Base-by-base conservation (phyloP, 2,329 filamentous ascomycete species). In the Rhynchosporium secalis region DNA sequence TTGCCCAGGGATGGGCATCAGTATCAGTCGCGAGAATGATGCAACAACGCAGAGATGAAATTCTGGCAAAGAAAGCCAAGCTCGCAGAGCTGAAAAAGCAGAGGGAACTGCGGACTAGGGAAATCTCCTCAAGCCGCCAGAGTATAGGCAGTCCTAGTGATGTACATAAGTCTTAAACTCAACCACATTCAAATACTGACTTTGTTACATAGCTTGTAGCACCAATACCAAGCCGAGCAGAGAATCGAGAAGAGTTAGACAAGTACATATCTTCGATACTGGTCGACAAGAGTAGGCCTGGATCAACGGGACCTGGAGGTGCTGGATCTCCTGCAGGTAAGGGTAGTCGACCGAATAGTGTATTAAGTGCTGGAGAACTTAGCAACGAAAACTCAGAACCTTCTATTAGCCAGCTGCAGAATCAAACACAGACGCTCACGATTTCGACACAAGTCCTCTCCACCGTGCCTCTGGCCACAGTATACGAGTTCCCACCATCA, bases 81-180 rank as follows among this genome's bases (percentile, higher is more conserved):
- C 91, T 99, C 72, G 93, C 91, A 56, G 95, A 98, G 83, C 84
- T 99, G 68, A 97, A 96, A 80, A 86, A 91, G 66, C 92, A 97
- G 79, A 86, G 95, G 71, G 92, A 96, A 76, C 80, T 94, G 70
- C 85, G 93, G 63, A 86, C 91, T 67, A 90, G 84, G 74, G 91
- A 96, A 75, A 86, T 90, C 70, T 85, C 82, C 63, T 84, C 83
- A 66, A 86, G 81, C 69, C 86, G 92, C 69, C 84, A 87, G 72
- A 90, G 86, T 74, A 80, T 87, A 71, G 86, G 86, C 63, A 84
- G 85, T 73, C 78, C 84, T 57, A 84, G 83, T 75, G 92, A 96
- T 79, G 92, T 96, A 83, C 70, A 79, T 66, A 72, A 59, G 72
- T 63, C 52, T 56, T 62, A 48, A 59, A 49, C 29, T 20, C 48